Percentiles rank a stretch among this genome's conserved stretches.
These are phyloP conservation scores for Teunomyces pallodes DNA, from an alignment of 805 yeast genomes.

Conservation along the genomic window DNA sequence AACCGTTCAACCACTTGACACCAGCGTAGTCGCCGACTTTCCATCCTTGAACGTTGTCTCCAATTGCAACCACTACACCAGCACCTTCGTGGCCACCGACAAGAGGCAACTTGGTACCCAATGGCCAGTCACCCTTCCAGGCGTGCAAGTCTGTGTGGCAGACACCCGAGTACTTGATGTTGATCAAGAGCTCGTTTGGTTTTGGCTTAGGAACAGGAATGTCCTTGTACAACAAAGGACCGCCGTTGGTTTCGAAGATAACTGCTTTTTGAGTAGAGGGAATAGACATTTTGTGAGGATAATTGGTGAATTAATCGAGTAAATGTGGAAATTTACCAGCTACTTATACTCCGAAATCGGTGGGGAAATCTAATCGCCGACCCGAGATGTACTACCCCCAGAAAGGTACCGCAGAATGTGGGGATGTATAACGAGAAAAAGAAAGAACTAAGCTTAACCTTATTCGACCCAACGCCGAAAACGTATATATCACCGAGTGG, in stretches of 20 bases:
- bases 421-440: not conserved
- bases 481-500: not conserved
- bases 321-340: not conserved
- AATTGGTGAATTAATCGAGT: not conserved
- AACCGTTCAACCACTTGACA: conserved; percentile 78
- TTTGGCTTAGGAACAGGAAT: conserved; percentile 80
- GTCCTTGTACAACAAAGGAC: conserved; percentile 60
- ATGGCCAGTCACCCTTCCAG: conserved; percentile 93
- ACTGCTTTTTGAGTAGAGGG: conserved; percentile 73
- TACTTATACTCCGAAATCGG: not conserved
- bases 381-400: not conserved
- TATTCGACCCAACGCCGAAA: not conserved
- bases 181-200: conserved; percentile 72
- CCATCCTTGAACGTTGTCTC: conserved; percentile 65
- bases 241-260: conserved; percentile 63
- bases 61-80: conserved; percentile 78
- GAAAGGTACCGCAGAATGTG: not conserved
- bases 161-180: conserved; percentile 85
- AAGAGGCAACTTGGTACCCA: conserved; percentile 67
- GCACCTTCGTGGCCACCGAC: conserved; percentile 94
- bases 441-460: too few species aligned
- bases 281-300: conserved; percentile 20
- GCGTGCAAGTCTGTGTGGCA: conserved; percentile 95
- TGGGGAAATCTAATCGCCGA: not conserved
- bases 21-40: conserved; percentile 82